Base-by-base conservation (phyloP, 1,284 basidiomycete species). In the Mycosarcoma maydis region DNA sequence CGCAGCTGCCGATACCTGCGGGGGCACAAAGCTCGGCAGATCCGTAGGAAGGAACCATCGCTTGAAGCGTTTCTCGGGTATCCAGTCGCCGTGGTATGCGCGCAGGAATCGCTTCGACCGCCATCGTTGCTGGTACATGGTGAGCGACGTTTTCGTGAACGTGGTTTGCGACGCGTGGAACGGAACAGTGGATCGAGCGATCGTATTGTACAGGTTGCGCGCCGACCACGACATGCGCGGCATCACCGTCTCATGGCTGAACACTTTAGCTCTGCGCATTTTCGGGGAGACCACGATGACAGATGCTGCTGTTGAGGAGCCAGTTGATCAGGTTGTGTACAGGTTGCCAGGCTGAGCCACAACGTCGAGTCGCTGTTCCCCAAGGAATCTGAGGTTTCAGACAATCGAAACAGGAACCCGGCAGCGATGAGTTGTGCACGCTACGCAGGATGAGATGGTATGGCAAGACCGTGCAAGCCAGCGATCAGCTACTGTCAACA, bases 81-180 rank as follows among this genome's bases (percentile, higher is more conserved):
- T 93, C 83, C 88, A 91, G 86, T 98, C 94, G 34, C 94, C 94
- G 82, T 98, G 95, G 85, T 98, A 98, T 4, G 89, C 94, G 56
- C 94, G 89, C 27, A 93, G 87, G 62, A 94, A 87, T n/a, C 89
- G 87, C 83, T 97, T 98, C 16, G 92, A 88, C 22, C 85, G 86
- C 92, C 93, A 98, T 34, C 94, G 90, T 80, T 97, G 91, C 83
- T 96, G 92, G 84, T 92, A 98, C 45, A 98, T 87, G 0, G 91
- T 90, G 54, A 85, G 82, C 58, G 83, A 83, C 4, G 88, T 86
- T 48, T 84, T 83, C 52, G 84, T 88, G 83, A 92, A 94, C 32
- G 83, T 79, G 17, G 84, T 84, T 42, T 88, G 86, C 2, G 82
- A 75, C 17, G 72, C 71, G 30, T 74, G 58, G 27, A 64, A 57